These are phyloP conservation scores for Diaporthe citri DNA, from an alignment of 2,329 filamentous ascomycete genomes.

Conservation along the genomic window DNA sequence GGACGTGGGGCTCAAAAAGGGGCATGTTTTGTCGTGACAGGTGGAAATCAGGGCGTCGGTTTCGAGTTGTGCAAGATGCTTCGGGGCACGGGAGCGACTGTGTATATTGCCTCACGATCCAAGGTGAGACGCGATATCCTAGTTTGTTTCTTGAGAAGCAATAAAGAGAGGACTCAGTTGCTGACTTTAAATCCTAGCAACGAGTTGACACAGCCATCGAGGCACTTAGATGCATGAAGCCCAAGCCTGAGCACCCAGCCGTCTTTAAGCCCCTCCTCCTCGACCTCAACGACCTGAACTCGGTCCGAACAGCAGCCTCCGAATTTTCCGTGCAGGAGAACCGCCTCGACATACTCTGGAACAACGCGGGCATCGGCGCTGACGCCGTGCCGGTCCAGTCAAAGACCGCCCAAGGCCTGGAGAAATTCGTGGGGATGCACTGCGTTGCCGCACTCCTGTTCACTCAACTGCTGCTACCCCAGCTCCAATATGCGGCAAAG, in stretches of 20 bases:
- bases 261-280: conserved; percentile 51
- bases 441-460: conserved; percentile 37
- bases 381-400: conserved; percentile 48
- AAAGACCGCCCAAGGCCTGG: conserved; percentile 43
- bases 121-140: conserved; percentile 42
- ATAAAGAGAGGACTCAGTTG: conserved; percentile 38
- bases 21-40: conserved; percentile 61
- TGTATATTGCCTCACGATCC: conserved; percentile 64
- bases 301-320: conserved; percentile 44
- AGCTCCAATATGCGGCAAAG: conserved; percentile 26
- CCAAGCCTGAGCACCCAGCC: conserved; percentile 41
- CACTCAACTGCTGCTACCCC: conserved; percentile 37
- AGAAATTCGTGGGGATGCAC: conserved; percentile 39
- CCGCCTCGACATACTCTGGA: conserved; percentile 53
- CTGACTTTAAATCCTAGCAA: conserved; percentile 45
- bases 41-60: conserved; percentile 55
- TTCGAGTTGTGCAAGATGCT: conserved; percentile 63
- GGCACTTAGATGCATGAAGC: background rate
- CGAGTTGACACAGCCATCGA: conserved; percentile 40
- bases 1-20: background rate
- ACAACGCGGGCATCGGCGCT: conserved; percentile 53
- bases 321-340: conserved; percentile 42
- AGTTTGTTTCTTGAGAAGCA: conserved; percentile 44
- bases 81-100: conserved; percentile 62
- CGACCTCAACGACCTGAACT: conserved; percentile 47